Base-by-base conservation (phyloP, 1,139 yeast species). In the Debaryomyces psychrophilus region DNA sequence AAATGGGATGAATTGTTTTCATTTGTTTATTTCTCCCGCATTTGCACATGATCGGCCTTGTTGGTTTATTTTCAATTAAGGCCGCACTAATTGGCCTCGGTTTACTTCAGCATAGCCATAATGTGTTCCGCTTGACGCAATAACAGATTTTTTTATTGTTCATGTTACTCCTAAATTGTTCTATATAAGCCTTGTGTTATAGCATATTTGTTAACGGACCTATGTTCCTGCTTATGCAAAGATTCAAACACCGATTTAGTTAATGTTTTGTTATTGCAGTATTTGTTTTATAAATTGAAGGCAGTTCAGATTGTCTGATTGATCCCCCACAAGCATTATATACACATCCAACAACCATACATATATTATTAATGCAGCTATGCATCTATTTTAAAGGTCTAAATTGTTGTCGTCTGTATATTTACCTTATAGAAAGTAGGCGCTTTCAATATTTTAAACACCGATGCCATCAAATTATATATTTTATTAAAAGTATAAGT, bases 11-110 rank as follows among this genome's bases (percentile, higher is more conserved):
- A 22, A 18, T 38, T 28, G 8, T 38, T 20, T 20, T 15, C 25
- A 11, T 18, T 29, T 38, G 34, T 38, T 38, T 38, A 38, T 38
- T 38, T 38, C 15, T 38, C 41, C 41, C 41, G 28, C 38, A 38
- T 38, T 12, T 14, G 11, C 31, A 29, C 34, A 22, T 28, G 31
- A 28, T 28, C 31, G 15, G 28, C 23, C 26, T 33, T 33, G 23
- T 12, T 8, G 6, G 27, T 20, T 7, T 6, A 14, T 22, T 14
- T 23, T 35, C 22, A 3, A 5, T 12, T 14, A 12, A 12, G 15
- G 9, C 22, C 14, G 27, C 38, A 20, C 28, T 9, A n/a, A 17
- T 9, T 17, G 1, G 14, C 22, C 5, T 20, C 22, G 22, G 5
- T 20, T 4, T 20, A 7, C 22, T 18, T n/a, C 4, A 27, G 26